These are phyloP conservation scores for Trichoderma pleuroti DNA, from an alignment of 2,329 filamentous ascomycete species.

Conservation along the genomic window DNA sequence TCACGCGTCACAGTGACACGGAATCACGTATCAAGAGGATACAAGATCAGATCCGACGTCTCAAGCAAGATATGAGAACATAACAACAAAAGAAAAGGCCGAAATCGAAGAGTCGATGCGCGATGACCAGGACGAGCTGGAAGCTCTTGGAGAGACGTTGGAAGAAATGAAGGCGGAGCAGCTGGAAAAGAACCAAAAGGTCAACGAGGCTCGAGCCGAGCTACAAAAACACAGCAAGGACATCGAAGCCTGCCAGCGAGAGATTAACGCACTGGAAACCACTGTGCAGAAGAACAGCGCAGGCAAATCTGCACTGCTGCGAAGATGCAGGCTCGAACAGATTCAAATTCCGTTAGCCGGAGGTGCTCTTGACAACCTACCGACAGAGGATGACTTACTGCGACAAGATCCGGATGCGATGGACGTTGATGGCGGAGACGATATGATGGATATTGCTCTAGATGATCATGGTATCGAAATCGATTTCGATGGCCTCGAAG, in stretches of 20 bases:
- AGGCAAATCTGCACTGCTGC: constrained; percentile 76
- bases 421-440: constrained; percentile 75
- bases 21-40: constrained; percentile 66
- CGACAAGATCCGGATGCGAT: constrained; percentile 81
- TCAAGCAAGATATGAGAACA: constrained; percentile 65
- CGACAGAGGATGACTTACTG: constrained; percentile 77
- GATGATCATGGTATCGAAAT: constrained; percentile 91
- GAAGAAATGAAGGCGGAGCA: constrained; percentile 66
- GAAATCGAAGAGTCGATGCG: constrained; percentile 71
- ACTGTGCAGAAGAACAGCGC: constrained; percentile 83
- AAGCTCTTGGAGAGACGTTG: constrained; percentile 68
- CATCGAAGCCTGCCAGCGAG: constrained; percentile 69
- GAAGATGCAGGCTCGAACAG: constrained; percentile 90
- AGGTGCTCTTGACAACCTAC: constrained; percentile 78
- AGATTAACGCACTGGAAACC: constrained; percentile 74
- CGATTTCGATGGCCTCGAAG: constrained; percentile 77
- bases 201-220: constrained; percentile 74
- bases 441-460: constrained; percentile 61
- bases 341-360: constrained; percentile 76
- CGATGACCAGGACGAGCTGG: constrained; percentile 70
- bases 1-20: constrained; percentile 52
- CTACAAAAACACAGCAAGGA: constrained; percentile 81
- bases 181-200: constrained; percentile 66
- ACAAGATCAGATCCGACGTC: constrained; percentile 61
- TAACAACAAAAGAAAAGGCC: constrained; percentile 72